Evolutionary conservation across 306 rosid species (phyloP).

Genomic region (Argentina anserina): DNA sequence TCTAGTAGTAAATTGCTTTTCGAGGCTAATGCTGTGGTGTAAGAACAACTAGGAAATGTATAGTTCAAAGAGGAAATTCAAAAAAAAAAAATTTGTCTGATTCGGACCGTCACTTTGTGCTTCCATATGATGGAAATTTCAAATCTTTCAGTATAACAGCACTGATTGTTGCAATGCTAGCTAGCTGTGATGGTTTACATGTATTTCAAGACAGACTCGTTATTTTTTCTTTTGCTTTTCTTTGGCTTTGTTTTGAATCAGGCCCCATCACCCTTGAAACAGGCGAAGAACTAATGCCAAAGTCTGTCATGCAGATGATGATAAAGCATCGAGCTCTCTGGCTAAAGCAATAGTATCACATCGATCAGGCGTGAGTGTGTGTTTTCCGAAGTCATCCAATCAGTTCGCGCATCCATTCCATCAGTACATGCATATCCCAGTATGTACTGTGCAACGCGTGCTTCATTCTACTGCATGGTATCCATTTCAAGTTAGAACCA

Average conservation of each 20-base stretch:
- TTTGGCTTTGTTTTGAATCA: not conserved
- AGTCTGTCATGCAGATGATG: not conserved
- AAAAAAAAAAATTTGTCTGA: constrained; percentile 20
- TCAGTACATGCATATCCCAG: not conserved
- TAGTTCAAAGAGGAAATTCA: constrained; percentile 9
- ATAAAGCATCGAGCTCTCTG: not conserved
- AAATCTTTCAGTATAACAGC: not conserved
- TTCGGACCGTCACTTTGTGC: not conserved
- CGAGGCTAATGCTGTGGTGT: constrained; percentile 16
- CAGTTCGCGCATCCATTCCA: not conserved
- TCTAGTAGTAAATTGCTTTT: constrained; percentile 15
- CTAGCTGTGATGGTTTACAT: not conserved
- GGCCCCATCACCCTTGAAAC: not conserved
- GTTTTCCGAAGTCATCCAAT: no score
- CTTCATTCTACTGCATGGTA: not conserved
- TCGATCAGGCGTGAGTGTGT: not conserved
- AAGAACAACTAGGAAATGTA: constrained; percentile 14
- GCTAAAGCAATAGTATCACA: not conserved
- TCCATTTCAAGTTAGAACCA: not conserved
- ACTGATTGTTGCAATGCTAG: not conserved
- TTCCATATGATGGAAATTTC: not conserved
- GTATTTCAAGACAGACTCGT: not conserved
- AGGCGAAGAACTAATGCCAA: not conserved
- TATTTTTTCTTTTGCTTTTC: not conserved
- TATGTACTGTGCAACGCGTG: not conserved